Percentiles rank a stretch among this genome's conserved stretches.
phyloP scores from a whole-genome alignment of 495 filamentous ascomycete genomes.

The Neurospora sublineolata region DNA sequence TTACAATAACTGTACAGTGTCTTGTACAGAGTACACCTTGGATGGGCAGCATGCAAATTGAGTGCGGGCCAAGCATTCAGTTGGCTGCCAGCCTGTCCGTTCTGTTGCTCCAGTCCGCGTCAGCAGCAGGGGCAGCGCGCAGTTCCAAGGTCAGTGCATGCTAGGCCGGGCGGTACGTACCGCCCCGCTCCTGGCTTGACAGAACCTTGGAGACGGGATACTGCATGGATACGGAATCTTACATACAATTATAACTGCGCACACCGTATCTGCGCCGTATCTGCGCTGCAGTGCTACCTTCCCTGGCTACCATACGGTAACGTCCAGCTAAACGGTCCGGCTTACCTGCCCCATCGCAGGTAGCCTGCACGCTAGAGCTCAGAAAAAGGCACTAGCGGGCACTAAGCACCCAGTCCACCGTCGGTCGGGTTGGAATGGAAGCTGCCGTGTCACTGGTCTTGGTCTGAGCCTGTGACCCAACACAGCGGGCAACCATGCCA shows the following conservation, averaged over 20 bases:
- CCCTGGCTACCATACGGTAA: not conserved
- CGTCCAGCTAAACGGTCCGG: not conserved
- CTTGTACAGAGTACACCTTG: not conserved
- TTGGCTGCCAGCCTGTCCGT: not conserved
- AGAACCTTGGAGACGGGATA: not conserved
- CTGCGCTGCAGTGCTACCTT: not conserved
- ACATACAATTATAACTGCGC: not conserved
- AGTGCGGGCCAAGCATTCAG: not conserved
- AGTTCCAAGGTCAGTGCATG: not conserved
- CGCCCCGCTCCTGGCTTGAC: not conserved
- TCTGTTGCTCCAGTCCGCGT: not conserved
- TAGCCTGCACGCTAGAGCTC: not conserved
- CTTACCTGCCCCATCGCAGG: not conserved
- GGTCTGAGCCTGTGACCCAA: conserved; percentile 19
- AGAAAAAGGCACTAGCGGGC: not conserved
- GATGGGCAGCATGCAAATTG: not conserved
- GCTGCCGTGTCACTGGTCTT: not conserved
- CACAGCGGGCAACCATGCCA: conserved; percentile 3
- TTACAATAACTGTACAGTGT: not conserved
- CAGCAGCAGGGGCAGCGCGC: not conserved
- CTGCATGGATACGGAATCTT: not conserved
- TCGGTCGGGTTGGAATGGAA: not conserved
- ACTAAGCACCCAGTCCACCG: not conserved
- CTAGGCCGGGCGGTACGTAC: not conserved
- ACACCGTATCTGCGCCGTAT: not conserved